Base-by-base conservation (phyloP, 352 stramenopile species). In the Pythium folliculosum region DNA sequence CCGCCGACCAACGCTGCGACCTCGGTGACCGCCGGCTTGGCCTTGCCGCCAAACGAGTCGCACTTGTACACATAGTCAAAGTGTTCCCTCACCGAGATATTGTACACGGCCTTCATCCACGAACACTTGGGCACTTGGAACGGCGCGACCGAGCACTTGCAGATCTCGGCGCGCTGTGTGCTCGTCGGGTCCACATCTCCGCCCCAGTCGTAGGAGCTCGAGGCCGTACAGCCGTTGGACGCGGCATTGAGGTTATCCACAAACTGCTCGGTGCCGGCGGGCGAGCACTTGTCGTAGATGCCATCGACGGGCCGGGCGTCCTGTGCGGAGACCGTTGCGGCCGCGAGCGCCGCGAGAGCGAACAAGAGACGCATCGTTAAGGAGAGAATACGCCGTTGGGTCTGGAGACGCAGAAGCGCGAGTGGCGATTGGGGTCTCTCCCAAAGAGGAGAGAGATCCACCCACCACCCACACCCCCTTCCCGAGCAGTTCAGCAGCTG, bases 1-100 rank as follows among this genome's bases (percentile, higher is more conserved):
- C 40, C 38, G 25, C 21, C 22, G 58, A 48, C 58, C 21, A 23
- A 5, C 5, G 22, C 44, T 5, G 43, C 25, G 27, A 60, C 60
- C 21, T 66, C 48, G 12, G 30, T 59, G 45, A 66, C 60, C 10
- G 25, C 37, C 8, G 60, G 60, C 38, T 19, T 59, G 21, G 30
- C 5, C 38, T 66, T 60, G 58, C 58, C 58, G 35, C 9, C 48
- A 27, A 47, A 32, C 2, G 8, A 21, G 3, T 2, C 3, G 38
- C 60, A 66, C 9, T 65, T 49, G 49, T 66, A 66, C 22, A 50
- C 59, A 58, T 38, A 65, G 23, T 48, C 13, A n/a, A 65, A 65
- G 21, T 65, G 59, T 22, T 58, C 51, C 19, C 23, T 10, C 1
- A 25, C 9, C 32, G 25, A 23, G 59, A 65, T 22, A 8, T 65